phyloP scores from a whole-genome alignment of 1,284 basidiomycete species.

The Phaffia rhodozyma region DNA sequence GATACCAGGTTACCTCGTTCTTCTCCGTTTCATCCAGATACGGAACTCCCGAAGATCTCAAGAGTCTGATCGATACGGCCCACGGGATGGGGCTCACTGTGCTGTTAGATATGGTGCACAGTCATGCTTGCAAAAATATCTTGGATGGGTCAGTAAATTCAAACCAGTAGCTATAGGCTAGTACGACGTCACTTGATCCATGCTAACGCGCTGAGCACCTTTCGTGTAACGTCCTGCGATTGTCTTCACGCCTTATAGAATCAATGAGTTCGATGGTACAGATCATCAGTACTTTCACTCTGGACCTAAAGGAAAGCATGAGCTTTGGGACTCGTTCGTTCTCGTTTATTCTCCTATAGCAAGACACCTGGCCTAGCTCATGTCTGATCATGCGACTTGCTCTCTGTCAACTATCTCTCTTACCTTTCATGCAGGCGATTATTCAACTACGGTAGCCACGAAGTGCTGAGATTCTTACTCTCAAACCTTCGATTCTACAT shows the following conservation, averaged over 20 bases:
- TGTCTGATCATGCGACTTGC: background rate
- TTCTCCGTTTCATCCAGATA: slow-evolving; percentile 95
- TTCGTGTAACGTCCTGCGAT: background rate
- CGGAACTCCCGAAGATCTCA: slow-evolving; percentile 87
- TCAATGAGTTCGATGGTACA: slow-evolving; percentile 91
- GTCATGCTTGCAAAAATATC: slow-evolving; percentile 95
- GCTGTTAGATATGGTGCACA: slow-evolving; percentile 91
- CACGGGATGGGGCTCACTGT: slow-evolving; percentile 87
- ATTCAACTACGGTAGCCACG: slow-evolving; percentile 92
- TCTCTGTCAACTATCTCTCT: background rate
- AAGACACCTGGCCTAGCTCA: slow-evolving; percentile 26
- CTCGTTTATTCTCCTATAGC: background rate
- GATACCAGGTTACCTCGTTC: slow-evolving; percentile 95
- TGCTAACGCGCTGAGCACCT: slow-evolving; percentile 4
- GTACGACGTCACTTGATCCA: background rate
- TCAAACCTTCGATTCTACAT: slow-evolving; percentile 93
- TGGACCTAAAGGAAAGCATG: slow-evolving; percentile 77
- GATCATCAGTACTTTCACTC: slow-evolving; percentile 97
- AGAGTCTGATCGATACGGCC: slow-evolving; percentile 87
- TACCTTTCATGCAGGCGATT: slow-evolving; percentile 48
- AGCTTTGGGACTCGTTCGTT: slow-evolving; percentile 70
- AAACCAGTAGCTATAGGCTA: background rate
- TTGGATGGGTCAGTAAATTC: slow-evolving; percentile 51
- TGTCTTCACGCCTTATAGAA: slow-evolving; percentile 32
- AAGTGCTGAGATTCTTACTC: slow-evolving; percentile 85